Conservation (phyloP, 345 rosid species). For the Clausena lansium region DNA sequence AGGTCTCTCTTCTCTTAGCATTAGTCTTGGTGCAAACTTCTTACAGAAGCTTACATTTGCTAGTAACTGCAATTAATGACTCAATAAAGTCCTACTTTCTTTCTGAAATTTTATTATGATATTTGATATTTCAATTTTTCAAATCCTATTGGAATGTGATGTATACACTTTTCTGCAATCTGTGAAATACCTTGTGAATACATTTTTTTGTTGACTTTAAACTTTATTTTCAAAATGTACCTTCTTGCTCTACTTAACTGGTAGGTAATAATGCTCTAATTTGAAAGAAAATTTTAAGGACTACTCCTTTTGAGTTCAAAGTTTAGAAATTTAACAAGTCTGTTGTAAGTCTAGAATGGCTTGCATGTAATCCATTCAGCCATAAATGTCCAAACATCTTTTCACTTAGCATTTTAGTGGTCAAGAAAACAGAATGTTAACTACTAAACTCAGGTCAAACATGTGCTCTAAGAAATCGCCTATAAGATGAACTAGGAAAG, state of each 20-base stretch:
- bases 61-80: not conserved
- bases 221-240: not conserved
- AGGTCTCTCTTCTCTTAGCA: constrained; percentile 44
- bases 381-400: not conserved
- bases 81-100: not conserved
- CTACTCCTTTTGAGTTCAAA: not conserved
- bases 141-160: not conserved
- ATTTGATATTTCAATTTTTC: not conserved
- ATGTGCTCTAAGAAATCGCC: not conserved
- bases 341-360: not conserved
- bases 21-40: constrained; percentile 3
- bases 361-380: not conserved
- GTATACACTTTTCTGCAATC: not conserved
- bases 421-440: not conserved
- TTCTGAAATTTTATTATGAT: not conserved
- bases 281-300: not conserved
- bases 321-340: not conserved
- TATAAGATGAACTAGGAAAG: not conserved
- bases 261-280: not conserved
- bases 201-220: not conserved
- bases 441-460: not conserved
- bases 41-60: not conserved
- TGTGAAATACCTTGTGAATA: not conserved
- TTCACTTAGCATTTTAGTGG: not conserved
- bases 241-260: not conserved